Percentiles rank a stretch among this genome's conserved stretches.
These are phyloP conservation scores for Aquilaria malaccensis DNA, from an alignment of 345 rosid species.

Conservation along the genomic window DNA sequence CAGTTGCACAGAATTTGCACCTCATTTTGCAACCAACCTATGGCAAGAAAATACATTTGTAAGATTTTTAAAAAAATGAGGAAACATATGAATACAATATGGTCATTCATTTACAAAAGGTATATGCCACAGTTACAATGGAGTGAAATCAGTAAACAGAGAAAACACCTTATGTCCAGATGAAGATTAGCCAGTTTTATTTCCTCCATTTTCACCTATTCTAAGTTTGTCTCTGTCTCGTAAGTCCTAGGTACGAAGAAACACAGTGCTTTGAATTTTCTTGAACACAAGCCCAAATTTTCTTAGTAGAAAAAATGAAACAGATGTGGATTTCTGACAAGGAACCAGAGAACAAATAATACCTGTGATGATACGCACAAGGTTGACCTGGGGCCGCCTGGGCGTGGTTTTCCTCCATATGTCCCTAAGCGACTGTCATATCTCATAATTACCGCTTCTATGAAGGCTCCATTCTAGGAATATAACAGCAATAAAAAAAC, in stretches of 20 bases:
- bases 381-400: conserved; percentile 78
- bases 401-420: conserved; percentile 79
- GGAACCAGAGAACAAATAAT: not conserved
- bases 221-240: too few relatives aligned
- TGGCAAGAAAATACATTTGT: not conserved
- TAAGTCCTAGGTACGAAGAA: too few relatives aligned
- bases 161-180: not conserved
- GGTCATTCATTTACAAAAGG: not conserved
- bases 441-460: conserved; percentile 94
- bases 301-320: too few relatives aligned
- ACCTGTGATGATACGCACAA: conserved; percentile 96
- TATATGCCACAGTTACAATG: not conserved
- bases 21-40: conserved; percentile 99
- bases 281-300: too few relatives aligned
- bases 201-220: too few relatives aligned
- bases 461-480: conserved; percentile 69
- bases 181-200: too few relatives aligned
- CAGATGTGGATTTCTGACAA: not conserved
- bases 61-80: not conserved
- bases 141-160: not conserved
- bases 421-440: conserved; percentile 84
- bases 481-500: not conserved
- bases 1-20: conserved; percentile 96
- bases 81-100: not conserved
- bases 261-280: too few relatives aligned